Conservation (phyloP, 306 rosid genomes). For the Cucumis cinereus region DNA sequence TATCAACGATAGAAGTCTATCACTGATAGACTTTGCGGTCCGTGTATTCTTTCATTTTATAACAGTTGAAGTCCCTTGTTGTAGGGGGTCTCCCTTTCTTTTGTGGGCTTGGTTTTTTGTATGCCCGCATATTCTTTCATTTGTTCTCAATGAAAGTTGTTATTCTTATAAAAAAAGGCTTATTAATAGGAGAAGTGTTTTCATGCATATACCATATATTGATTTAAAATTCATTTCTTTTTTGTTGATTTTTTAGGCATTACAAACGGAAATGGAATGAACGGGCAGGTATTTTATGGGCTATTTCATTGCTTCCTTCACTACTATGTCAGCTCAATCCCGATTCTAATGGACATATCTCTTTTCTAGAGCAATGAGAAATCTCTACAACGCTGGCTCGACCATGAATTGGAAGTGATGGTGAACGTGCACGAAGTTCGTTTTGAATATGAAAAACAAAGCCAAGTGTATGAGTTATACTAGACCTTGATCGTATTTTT, state of each 20-base stretch:
- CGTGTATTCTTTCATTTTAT: too few species aligned
- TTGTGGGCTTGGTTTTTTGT: too few species aligned
- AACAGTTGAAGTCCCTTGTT: too few species aligned
- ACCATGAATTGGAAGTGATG: conserved; percentile 96
- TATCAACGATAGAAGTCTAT: too few species aligned
- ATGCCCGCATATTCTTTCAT: too few species aligned
- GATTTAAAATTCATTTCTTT: conserved; percentile 9
- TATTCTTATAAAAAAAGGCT: too few species aligned
- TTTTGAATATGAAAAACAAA: conserved; percentile 91
- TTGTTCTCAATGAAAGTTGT: too few species aligned
- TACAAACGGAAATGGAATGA: conserved; percentile 63
- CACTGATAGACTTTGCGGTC: too few species aligned
- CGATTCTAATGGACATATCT: conserved; percentile 17
- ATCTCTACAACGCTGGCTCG: conserved; percentile 93
- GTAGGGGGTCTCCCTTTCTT: too few species aligned
- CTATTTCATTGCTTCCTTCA: conserved; percentile 12
- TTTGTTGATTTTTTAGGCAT: conserved; percentile 45
- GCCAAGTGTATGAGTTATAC: conserved; percentile 73
- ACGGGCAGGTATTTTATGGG: conserved; percentile 62
- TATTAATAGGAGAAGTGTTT: not conserved
- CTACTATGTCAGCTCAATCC: conserved; percentile 9
- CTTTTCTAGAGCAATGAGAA: conserved; percentile 73
- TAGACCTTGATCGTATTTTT: conserved; percentile 9
- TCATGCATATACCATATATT: conserved; percentile 8
- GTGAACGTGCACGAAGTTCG: conserved; percentile 99